Evolutionary conservation across 2,329 filamentous ascomycete species (phyloP).

Genomic region (Exophiala xenobiotica): DNA sequence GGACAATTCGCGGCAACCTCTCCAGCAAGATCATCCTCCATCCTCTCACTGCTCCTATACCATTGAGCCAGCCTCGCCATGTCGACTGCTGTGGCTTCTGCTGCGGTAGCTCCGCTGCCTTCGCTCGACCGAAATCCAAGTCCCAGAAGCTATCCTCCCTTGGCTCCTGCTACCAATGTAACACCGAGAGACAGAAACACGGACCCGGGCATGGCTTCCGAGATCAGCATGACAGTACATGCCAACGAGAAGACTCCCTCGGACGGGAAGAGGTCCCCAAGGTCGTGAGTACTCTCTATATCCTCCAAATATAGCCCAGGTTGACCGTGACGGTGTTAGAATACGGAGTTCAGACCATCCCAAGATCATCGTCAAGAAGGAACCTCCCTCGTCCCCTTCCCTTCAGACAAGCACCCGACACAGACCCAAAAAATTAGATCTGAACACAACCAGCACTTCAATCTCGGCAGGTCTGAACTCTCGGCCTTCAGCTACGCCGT

Average conservation of each 20-base stretch:
- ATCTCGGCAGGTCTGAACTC: constrained; percentile 22
- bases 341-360: constrained; percentile 54
- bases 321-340: constrained; percentile 35
- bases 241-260: constrained; percentile 33
- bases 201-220: constrained; percentile 16
- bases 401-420: constrained; percentile 68
- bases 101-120: constrained; percentile 44
- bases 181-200: constrained; percentile 26
- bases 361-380: constrained; percentile 94
- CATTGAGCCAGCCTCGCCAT: constrained; percentile 33
- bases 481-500: constrained; percentile 64
- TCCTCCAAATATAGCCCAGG: constrained; percentile 29
- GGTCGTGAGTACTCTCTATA: constrained; percentile 45
- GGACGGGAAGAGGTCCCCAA: constrained; percentile 56
- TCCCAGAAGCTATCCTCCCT: constrained; percentile 44
- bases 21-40: too few relatives aligned
- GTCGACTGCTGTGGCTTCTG: constrained; percentile 51
- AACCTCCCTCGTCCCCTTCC: constrained; percentile 78
- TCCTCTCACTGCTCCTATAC: neutral
- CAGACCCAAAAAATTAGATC: constrained; percentile 73
- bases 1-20: neutral
- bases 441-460: constrained; percentile 59
- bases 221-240: constrained; percentile 10
- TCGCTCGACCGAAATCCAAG: constrained; percentile 47
- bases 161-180: constrained; percentile 39